A percentile compares a stretch with the other conserved stretches of the same genome.
phyloP scores from a whole-genome alignment of 768 basidiomycete species.

The Suillus weaverae region DNA sequence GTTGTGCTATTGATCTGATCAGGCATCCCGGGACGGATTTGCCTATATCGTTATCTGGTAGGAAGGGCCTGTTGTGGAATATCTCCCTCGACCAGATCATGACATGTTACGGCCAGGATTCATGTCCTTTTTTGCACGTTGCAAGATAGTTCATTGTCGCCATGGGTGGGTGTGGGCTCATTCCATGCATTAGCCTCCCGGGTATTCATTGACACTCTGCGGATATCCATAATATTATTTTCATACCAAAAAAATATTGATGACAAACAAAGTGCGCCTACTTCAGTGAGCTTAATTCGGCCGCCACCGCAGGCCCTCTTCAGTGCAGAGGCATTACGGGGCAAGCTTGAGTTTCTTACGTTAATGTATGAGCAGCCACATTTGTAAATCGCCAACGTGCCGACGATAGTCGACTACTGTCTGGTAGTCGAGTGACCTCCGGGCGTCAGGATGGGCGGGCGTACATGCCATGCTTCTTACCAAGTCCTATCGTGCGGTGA shows the following conservation, averaged over 20 bases:
- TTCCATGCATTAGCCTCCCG: too few species aligned
- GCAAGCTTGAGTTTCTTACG: background rate
- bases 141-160: conserved; percentile 1
- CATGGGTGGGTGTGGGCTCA: background rate
- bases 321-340: background rate
- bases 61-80: conserved; percentile 9
- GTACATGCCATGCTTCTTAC: background rate
- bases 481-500: background rate
- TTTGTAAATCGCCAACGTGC: background rate
- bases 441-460: background rate
- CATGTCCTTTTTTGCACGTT: conserved; percentile 1
- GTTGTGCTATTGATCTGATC: conserved; percentile 15
- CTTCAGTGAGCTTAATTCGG: background rate
- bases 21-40: conserved; percentile 20
- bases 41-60: conserved; percentile 17
- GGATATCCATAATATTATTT: background rate
- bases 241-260: background rate
- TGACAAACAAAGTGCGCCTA: background rate
- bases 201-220: background rate
- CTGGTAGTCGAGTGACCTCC: background rate
- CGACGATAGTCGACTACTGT: background rate
- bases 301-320: background rate
- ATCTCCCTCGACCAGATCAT: conserved; percentile 24
- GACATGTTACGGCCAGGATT: conserved; percentile 12
- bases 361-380: background rate